Base-by-base conservation (phyloP, 345 rosid genomes). In the Durio zibethinus region DNA sequence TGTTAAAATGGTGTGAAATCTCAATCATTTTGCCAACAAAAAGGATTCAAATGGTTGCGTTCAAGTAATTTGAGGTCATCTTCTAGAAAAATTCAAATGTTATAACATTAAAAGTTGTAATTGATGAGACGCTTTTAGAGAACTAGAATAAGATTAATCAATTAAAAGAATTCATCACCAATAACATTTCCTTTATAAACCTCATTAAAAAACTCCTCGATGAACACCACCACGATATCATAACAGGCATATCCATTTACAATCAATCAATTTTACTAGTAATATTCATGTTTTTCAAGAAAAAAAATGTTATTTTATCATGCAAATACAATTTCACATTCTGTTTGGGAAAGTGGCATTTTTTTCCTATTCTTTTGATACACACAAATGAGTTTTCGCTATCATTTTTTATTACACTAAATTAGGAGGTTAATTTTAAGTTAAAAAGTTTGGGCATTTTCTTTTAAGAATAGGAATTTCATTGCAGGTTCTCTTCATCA, bases 311-410 rank as follows among this genome's bases (percentile, higher is more conserved):
- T 4, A 7, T 14, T 31, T 10, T 11, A 1, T 68, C 4, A 21
- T 25, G 66, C 27, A 11, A 25, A 38, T 66, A 42, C 57, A 0
- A 52, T 45, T 57, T 48, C 60, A 92, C 97, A 97, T 92, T 80
- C 99, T 96, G 0, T 93, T 92, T 27, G 96, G 98, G 42, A 92
- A 92, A 86, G 84, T 85, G 33, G 97, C 97, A 8, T 92, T 93
- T 78, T n/a, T 90, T 95, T 72, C 98, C 99, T 35, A 96, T 98
- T 54, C 91, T 90, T 69, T 82, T 95, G 80, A 74, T 92, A 12
- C 99, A 95, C 82, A 93, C 98, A 33, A 95, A 95, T 77, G 99
- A 95, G 87, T 86, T 86, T 77, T 66, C 89, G 92, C 98, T 94
- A 88, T 4, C 2, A 11, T 53, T 2, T 42, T 33, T 31, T 7